phyloP scores from a whole-genome alignment of 805 yeast genomes.

The Jamesozyma rosinii region DNA sequence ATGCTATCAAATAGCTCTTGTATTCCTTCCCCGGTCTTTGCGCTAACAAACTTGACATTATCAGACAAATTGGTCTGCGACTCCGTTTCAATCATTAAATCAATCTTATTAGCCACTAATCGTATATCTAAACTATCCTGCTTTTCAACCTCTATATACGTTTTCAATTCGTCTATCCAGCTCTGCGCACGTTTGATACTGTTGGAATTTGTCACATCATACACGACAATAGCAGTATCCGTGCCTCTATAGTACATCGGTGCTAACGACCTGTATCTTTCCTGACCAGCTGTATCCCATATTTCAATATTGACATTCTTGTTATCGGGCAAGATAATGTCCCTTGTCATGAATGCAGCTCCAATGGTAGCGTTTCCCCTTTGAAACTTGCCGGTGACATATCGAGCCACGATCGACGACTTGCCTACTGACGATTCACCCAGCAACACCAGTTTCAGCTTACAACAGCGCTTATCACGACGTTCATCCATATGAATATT shows the following conservation, averaged over 20 bases:
- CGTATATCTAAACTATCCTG: constrained; percentile 57
- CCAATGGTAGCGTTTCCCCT: constrained; percentile 78
- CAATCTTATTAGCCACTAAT: constrained; percentile 70
- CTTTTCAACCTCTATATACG: constrained; percentile 29
- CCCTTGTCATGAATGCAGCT: constrained; percentile 72
- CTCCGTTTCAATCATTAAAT: constrained; percentile 43
- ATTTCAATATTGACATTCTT: constrained; percentile 60
- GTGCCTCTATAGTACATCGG: constrained; percentile 81
- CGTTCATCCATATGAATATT: not conserved
- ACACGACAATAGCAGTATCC: constrained; percentile 71
- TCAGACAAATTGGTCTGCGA: too few relatives aligned
- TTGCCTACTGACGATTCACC: constrained; percentile 69
- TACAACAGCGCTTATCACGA: constrained; percentile 1
- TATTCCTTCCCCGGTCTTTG: constrained; percentile 45
- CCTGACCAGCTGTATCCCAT: constrained; percentile 88
- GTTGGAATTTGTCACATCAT: constrained; percentile 59
- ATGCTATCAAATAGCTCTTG: constrained; percentile 37
- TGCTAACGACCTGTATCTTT: constrained; percentile 64
- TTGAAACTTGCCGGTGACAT: constrained; percentile 64
- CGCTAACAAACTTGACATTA: constrained; percentile 32
- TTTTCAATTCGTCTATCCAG: constrained; percentile 66
- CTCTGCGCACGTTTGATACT: constrained; percentile 61
- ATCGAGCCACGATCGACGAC: constrained; percentile 57
- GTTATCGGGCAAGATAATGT: constrained; percentile 43
- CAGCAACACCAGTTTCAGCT: constrained; percentile 43